Conservation (phyloP, 2,329 filamentous ascomycete species). For the Ophiocordyceps camponoti-floridani region DNA sequence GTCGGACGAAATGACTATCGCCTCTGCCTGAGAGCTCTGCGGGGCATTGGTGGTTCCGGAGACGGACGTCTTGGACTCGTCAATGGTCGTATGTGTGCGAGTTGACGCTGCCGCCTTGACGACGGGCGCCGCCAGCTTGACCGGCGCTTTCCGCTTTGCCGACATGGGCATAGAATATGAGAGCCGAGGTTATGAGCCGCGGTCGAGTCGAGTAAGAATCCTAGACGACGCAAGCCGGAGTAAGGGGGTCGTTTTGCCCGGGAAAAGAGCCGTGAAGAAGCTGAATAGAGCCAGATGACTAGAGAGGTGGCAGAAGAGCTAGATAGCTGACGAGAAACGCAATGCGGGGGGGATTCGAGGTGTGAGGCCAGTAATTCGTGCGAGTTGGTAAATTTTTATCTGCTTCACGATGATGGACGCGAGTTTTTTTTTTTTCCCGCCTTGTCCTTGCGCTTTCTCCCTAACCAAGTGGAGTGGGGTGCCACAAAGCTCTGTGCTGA, state of each 20-base stretch:
- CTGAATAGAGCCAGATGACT: too few species aligned
- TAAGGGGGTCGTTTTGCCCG: too few species aligned
- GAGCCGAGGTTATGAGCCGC: background rate
- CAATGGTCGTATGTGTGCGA: conserved; percentile 29
- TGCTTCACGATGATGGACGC: conserved; percentile 8
- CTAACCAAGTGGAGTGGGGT: too few species aligned
- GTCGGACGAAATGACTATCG: conserved; percentile 42
- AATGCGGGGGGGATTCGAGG: background rate
- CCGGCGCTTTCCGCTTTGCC: conserved; percentile 41
- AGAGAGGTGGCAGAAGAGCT: too few species aligned
- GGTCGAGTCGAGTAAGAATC: too few species aligned
- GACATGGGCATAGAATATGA: conserved; percentile 25
- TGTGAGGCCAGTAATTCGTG: conserved; percentile 5
- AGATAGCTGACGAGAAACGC: background rate
- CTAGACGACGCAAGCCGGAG: too few species aligned
- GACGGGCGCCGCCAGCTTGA: conserved; percentile 36
- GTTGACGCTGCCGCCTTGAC: conserved; percentile 34
- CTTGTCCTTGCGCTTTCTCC: too few species aligned
- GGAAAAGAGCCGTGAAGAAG: too few species aligned
- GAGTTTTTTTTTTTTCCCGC: background rate
- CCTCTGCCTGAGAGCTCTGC: conserved; percentile 18
- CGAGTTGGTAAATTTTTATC: conserved; percentile 17
- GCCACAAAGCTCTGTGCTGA: too few species aligned
- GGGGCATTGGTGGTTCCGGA: conserved; percentile 20
- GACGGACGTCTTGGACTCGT: conserved; percentile 40